Evolutionary conservation across 371 early-diverging fungal species (phyloP), one percentile per base, ranked within the genome.

Genomic region (Gilbertella persicaria): DNA sequence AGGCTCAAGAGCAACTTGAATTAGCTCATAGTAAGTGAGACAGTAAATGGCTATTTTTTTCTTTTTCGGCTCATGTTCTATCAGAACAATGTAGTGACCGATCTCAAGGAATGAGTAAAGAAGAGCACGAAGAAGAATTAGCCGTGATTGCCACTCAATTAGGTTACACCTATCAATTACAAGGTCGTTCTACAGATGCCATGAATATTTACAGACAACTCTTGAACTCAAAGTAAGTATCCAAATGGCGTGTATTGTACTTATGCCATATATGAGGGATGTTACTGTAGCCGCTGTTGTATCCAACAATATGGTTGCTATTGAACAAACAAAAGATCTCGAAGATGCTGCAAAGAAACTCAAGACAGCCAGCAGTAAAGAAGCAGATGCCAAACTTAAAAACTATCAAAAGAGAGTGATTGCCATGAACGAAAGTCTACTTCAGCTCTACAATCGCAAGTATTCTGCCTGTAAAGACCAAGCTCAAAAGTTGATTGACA

Each of bases 111-210:
- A 64, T 68, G 58, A 70, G 78, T 21, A 81, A 84, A 45, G 82
- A 85, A 41, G 87, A 88, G 46, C 83, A 87, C 24, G 84, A 88
- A 42, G 75, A 80, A 36, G 92, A 91, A 58, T 53, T 89, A 60
- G 82, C 83, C 13, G 77, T 84, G 7, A 83, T 91, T 47, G 64
- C 75, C 5, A 77, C 83, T 12, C 90, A 91, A 70, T 67, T 87
- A n/a, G 89, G 84, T 10, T 90, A 84, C 55, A 83, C 87, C 35
- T 80, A 81, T 57, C 92, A 91, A 60, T 45, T 83, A 19, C 76
- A 82, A 54, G 88, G 88, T 5, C 69, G 69, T 14, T 52, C 59
- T 3, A 65, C 71, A 0, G 78, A 88, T 46, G 90, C 90, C 8
- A 67, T 66, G 48, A 82, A 86, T 10, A 66, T 88, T 16, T 90